Evolutionary conservation across 768 basidiomycete species (phyloP).

Genomic region (Mrakia gelida): DNA sequence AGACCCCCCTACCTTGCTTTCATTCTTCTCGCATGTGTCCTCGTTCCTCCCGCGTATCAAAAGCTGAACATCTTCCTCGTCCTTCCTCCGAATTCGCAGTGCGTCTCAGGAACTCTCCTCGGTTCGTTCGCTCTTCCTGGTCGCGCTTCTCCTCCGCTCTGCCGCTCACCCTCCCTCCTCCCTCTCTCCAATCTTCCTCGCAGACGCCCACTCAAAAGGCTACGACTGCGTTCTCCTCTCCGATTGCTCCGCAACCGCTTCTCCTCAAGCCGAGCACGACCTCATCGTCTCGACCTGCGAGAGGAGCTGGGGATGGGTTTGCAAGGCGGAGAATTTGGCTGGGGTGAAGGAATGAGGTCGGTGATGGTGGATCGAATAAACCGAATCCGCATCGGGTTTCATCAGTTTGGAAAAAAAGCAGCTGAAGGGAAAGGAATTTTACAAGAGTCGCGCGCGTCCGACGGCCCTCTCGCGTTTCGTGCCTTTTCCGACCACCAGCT

Average conservation of each 20-base stretch:
- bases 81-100: background rate
- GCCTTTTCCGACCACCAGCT: no score
- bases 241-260: conserved; percentile 21
- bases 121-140: background rate
- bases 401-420: no score
- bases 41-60: background rate
- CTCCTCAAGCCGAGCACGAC: background rate
- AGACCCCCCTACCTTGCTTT: background rate
- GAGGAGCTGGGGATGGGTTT: conserved; percentile 14
- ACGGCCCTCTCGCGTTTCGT: no score
- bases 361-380: no score
- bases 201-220: conserved; percentile 23
- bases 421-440: no score
- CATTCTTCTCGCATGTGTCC: background rate
- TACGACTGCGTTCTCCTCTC: conserved; percentile 27
- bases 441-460: no score
- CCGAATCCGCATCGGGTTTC: no score
- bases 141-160: background rate
- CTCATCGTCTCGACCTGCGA: conserved; percentile 8
- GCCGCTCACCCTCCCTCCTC: background rate
- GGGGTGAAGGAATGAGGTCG: background rate
- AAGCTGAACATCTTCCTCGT: background rate
- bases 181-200: background rate
- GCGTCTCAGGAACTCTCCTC: conserved; percentile 17
- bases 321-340: background rate